Evolutionary conservation across 139 green algal species (phyloP), one percentile per base, ranked within the genome.

Genomic region (Ostreobium quekettii): DNA sequence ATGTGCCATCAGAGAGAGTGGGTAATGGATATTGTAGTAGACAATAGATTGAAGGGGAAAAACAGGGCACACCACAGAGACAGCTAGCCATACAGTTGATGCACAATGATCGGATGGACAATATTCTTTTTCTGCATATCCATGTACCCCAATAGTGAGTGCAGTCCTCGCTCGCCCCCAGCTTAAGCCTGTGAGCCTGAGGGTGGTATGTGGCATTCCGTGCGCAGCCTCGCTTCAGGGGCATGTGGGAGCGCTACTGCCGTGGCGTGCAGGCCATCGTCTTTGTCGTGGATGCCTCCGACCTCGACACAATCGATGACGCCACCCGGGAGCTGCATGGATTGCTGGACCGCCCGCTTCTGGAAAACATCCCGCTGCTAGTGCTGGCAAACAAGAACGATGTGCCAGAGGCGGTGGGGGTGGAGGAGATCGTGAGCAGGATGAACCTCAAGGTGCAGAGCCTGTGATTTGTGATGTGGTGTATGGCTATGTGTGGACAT

Each of bases 381-480:
- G 91, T 99, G 66, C 80, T 99, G 72, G 95, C 90, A 30, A 99
- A 99, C 83, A 99, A 99, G 75, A 96, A 89, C 66, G 95, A 99
- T 77, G 72, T 97, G 62, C 70, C 81, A 3, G 85, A 85, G 7
- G 91, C 94, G 1, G 64, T 97, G 53, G 70, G 57, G 0, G 86
- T 82, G 7, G 66, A 80, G 11, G 75, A 93, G 47, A 73, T 99
- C 4, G 92, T 91, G 31, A 75, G 87, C 3, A 59, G 66, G 22
- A 75, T 99, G 75, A 79, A 85, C 26, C 78, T 99, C 28, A 87
- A 91, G 80, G 87, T 89, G 56, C 56, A 24, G 28, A 37, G 29
- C 8, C n/a, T 11, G 29, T 64, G 6, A 37, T 19, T 67, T 70
- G 35, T 70, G 38, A 19, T 28, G 35, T 66, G 42, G 26, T 66